Evolutionary conservation across 768 basidiomycete species (phyloP), one percentile per base, ranked within the genome.

Genomic region (Crucibulum laeve): DNA sequence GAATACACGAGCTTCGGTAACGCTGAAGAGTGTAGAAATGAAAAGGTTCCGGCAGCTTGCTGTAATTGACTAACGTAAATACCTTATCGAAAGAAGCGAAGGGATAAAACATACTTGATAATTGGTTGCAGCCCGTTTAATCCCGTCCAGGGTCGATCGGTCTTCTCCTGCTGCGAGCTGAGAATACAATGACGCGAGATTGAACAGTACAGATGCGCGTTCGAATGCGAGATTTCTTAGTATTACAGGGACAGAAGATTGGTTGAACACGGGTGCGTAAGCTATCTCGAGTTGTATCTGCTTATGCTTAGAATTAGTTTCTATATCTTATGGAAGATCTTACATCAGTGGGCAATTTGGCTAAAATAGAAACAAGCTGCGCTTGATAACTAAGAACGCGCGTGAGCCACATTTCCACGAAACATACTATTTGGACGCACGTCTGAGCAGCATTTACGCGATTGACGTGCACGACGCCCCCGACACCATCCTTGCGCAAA

Each of bases 151-250:
- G 13, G 60, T 76, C 15, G 80, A 77, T 48, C 89, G 79, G 60
- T 88, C 84, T 57, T 88, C 82, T 0, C 74, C 57, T 3, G 72
- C 70, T 0, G 84, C 94, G 22, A 96, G 69, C 43, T 88, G 84
- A 2, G 89, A 89, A 58, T 86, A 89, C n/a, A 93, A 63, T 3
- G 90, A 80, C 1, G 85, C 90, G 3, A 97, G 70, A 56, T 97
- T 97, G 71, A 87, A 95, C 1, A 97, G 62, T 0, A 88, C 70
- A 17, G 77, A 71, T 2, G 85, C 82, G 13, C 87, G 75, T 58
- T 98, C 95, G 52, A 87, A 96, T 1, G 77, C 67, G n/a, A 97
- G 69, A 47, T 84, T 93, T 25, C 70, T 71, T 24, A 92, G 63
- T 0, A 83, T 72, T 18, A 89, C 61, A 1, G 90, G 81, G 0